Conservation (phyloP, 2,329 filamentous ascomycete genomes). For the Pezicula carpinea region DNA sequence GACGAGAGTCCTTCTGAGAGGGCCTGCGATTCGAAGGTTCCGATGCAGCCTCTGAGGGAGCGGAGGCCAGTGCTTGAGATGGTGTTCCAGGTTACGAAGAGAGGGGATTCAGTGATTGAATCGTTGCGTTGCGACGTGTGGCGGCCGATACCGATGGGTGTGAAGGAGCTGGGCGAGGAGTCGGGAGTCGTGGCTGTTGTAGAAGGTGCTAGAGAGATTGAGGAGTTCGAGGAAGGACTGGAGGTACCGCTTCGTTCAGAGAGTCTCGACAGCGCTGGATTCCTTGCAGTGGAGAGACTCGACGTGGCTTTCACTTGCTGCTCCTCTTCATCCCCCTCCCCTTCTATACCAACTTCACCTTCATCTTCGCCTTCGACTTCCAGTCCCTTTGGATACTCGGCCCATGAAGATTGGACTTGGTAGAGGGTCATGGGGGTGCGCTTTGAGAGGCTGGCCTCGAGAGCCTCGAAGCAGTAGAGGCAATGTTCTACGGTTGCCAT, state of each 20-base stretch:
- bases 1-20: constrained; percentile 68
- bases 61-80: constrained; percentile 41
- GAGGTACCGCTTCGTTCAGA: constrained; percentile 13
- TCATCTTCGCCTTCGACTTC: constrained; percentile 31
- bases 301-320: constrained; percentile 2
- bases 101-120: constrained; percentile 53
- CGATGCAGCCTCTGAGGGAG: constrained; percentile 87
- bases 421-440: constrained; percentile 63
- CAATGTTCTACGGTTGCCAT: constrained; percentile 90
- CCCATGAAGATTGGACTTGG: constrained; percentile 64
- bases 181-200: constrained; percentile 38
- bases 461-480: constrained; percentile 86
- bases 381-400: constrained; percentile 31
- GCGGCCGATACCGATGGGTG: constrained; percentile 16
- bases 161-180: constrained; percentile 34
- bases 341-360: constrained; percentile 30
- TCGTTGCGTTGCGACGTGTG: constrained; percentile 17
- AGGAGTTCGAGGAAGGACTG: constrained; percentile 15
- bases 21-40: constrained; percentile 79
- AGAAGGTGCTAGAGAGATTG: constrained; percentile 19
- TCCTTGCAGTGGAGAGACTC: constrained; percentile 2
- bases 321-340: constrained; percentile 9
- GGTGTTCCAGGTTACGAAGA: constrained; percentile 89
- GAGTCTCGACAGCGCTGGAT: constrained; percentile 15
- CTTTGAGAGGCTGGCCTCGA: constrained; percentile 69